Evolutionary conservation across 768 basidiomycete species (phyloP).

Genomic region (Pulveroboletus ravenelii): DNA sequence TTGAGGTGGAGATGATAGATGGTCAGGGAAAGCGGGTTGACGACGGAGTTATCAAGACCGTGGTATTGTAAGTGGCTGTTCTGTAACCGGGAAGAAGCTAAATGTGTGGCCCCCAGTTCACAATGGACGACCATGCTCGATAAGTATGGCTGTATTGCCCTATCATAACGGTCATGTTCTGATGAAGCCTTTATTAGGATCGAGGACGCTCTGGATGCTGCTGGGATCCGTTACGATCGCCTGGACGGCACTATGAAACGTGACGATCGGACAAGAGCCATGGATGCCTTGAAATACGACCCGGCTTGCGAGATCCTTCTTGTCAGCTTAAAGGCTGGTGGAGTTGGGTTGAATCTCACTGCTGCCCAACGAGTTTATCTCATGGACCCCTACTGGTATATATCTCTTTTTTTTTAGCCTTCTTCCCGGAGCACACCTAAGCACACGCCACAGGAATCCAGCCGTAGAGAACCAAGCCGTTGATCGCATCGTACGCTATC

Average conservation of each 20-base stretch:
- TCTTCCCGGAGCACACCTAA: not conserved
- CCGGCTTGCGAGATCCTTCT: conserved; percentile 89
- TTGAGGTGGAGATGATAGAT: conserved; percentile 77
- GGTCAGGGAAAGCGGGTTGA: conserved; percentile 65
- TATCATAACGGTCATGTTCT: conserved; percentile 1
- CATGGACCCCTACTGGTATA: conserved; percentile 94
- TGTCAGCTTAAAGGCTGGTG: conserved; percentile 94
- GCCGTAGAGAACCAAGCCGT: conserved; percentile 98
- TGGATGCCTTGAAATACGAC: conserved; percentile 89
- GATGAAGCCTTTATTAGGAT: conserved; percentile 44
- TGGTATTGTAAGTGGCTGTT: conserved; percentile 78
- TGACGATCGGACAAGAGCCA: conserved; percentile 85
- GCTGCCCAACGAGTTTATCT: conserved; percentile 91
- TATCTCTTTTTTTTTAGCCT: not conserved
- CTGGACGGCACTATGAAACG: conserved; percentile 98
- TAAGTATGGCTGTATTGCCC: conserved; percentile 45
- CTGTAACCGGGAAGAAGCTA: conserved; percentile 12
- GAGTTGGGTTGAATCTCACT: conserved; percentile 94
- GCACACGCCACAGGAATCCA: conserved; percentile 64
- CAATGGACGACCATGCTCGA: conserved; percentile 96
- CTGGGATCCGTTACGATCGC: conserved; percentile 83
- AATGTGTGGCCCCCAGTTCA: conserved; percentile 47
- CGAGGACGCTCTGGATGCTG: conserved; percentile 81
- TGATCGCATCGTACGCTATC: conserved; percentile 80
- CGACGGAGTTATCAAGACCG: conserved; percentile 76